Evolutionary conservation across 2,329 filamentous ascomycete genomes (phyloP), one percentile per base, ranked within the genome.

Genomic region (Helicocarpus griseus): DNA sequence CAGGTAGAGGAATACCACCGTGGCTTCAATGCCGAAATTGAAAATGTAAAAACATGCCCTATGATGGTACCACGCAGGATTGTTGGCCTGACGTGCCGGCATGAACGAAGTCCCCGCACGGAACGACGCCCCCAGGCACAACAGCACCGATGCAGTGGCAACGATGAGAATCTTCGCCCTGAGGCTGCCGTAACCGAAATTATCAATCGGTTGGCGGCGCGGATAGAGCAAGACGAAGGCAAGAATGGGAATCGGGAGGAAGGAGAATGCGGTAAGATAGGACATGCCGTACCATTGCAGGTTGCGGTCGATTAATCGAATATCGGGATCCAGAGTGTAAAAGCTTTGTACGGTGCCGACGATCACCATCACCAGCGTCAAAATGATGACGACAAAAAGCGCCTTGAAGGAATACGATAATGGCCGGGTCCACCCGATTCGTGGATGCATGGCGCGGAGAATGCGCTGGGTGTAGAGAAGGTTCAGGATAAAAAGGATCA

Each of bases 1-100:
- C 0, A 83, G 76, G 67, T 87, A 91, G 7, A 83, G 69, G 49
- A 76, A 77, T 4, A 91, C 76, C 35, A 89, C 81, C 22, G 85
- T 63, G 38, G 90, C 71, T 68, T 95, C 89, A 35, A 90, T 74
- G 14, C 72, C 73, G 63, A 87, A 94, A 69, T 87, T 86, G 72
- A 93, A 87, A 62, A 82, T 70, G 71, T 93, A 95, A 72, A 89
- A 95, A 60, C 79, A 81, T 1, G 82, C 78, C 64, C 84, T 86
- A 61, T 73, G 73, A 60, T 88, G 78, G 64, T 83, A 91, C 77
- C 83, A 86, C 4, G 82, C 83, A 1, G 86, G 81, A 52, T 80
- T 39, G 9, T 41, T 71, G 51, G 61, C 59, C 3, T 74, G 79
- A 26, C 75, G 77, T 22, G 71, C 69, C 0, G 73, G 62, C 51